A percentile compares a stretch with the other conserved stretches of the same genome.
phyloP scores from a whole-genome alignment of 176 grass and related monocot species.

The Carex cristatella region DNA sequence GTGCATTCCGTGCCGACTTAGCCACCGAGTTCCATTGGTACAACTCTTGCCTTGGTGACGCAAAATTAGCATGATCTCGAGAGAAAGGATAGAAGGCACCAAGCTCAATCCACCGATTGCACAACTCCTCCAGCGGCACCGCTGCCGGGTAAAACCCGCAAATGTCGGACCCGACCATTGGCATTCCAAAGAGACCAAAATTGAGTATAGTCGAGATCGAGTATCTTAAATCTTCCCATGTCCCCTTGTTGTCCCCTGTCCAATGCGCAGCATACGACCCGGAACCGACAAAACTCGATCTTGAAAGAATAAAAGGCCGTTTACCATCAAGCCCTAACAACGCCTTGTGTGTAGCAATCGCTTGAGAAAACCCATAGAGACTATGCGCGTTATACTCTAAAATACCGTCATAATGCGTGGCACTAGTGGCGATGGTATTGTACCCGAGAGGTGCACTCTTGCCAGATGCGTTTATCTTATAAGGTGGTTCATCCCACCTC shows the following conservation, averaged over 20 bases:
- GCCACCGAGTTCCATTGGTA: conserved; percentile 80
- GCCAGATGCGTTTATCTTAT: conserved; percentile 95
- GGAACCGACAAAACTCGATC: conserved; percentile 69
- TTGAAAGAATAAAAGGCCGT: conserved; percentile 78
- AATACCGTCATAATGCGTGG: conserved; percentile 55
- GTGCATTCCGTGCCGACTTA: conserved; percentile 60
- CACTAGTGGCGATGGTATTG: conserved; percentile 80
- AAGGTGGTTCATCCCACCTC: conserved; percentile 83
- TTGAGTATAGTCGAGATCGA: conserved; percentile 79
- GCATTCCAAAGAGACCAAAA: conserved; percentile 91
- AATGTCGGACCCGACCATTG: conserved; percentile 84
- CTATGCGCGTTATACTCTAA: conserved; percentile 88
- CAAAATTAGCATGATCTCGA: conserved; percentile 88
- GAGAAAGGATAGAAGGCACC: conserved; percentile 97
- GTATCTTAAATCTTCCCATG: conserved; percentile 73
- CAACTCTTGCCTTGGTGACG: conserved; percentile 71
- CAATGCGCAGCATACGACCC: conserved; percentile 76
- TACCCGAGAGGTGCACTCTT: conserved; percentile 46
- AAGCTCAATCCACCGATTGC: conserved; percentile 91
- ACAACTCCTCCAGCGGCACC: conserved; percentile 55
- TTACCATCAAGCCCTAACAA: conserved; percentile 60
- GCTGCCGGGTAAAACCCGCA: conserved; percentile 69
- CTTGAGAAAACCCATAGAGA: conserved; percentile 79
- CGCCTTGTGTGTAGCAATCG: conserved; percentile 69
- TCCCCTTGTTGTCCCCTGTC: conserved; percentile 94